Percentiles rank a stretch among this genome's conserved stretches.
Conservation (phyloP, 2,329 filamentous ascomycete genomes). For the Trichophyton mentagrophytes region DNA sequence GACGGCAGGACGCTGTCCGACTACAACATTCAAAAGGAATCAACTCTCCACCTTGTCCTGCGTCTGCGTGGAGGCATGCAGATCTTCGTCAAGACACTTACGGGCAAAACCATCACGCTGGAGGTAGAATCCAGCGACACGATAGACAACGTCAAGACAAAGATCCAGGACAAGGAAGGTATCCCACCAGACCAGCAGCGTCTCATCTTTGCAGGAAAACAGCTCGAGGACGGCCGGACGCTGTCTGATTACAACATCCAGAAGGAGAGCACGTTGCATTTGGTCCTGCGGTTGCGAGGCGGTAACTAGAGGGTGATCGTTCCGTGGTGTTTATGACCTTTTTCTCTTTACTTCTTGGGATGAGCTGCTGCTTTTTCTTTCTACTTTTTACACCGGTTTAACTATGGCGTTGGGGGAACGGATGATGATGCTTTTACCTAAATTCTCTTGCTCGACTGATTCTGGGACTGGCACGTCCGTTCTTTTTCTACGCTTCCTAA, state of each 20-base stretch:
- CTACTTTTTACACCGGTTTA: not conserved
- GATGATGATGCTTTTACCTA: no score
- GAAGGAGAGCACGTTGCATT: constrained; percentile 70
- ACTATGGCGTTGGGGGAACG: constrained; percentile 4
- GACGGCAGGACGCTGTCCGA: constrained; percentile 81
- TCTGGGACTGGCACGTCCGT: constrained; percentile 39
- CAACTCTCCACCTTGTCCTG: constrained; percentile 71
- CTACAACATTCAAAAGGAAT: constrained; percentile 95
- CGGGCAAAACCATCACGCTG: constrained; percentile 84
- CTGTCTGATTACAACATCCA: constrained; percentile 95
- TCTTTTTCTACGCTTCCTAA: constrained; percentile 17
- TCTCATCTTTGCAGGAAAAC: constrained; percentile 86
- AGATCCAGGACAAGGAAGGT: constrained; percentile 71
- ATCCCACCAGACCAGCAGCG: constrained; percentile 93
- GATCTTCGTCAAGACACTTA: constrained; percentile 46
- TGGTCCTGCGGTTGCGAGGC: constrained; percentile 61
- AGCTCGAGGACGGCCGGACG: constrained; percentile 82
- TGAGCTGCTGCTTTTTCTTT: not conserved
- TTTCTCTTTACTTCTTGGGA: constrained; percentile 3
- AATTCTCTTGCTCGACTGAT: not conserved
- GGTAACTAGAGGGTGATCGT: constrained; percentile 36
- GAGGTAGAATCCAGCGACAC: constrained; percentile 84
- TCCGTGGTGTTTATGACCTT: not conserved
- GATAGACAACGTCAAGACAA: constrained; percentile 86
- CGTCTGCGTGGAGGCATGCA: constrained; percentile 71